phyloP scores from a whole-genome alignment of 768 basidiomycete species.

The Leccinellum albellum region DNA sequence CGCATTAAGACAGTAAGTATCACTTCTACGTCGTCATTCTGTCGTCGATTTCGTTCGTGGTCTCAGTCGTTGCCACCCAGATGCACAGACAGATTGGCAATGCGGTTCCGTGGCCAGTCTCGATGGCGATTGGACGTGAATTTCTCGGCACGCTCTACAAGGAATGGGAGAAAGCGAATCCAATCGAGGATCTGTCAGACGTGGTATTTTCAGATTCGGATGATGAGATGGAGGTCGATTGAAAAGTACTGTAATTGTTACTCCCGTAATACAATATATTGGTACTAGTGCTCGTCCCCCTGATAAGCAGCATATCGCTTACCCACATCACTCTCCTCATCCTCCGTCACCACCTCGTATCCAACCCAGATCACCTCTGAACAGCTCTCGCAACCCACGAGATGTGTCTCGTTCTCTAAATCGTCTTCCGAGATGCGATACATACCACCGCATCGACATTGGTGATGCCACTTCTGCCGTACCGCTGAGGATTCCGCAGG shows the following conservation, averaged over 20 bases:
- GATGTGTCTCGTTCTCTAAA: constrained; percentile 69
- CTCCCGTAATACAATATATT: no score
- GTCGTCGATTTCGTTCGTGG: neutral
- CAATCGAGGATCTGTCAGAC: constrained; percentile 21
- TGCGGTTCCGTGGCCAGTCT: constrained; percentile 68
- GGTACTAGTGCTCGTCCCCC: no score
- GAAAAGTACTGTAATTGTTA: neutral
- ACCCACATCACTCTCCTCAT: constrained; percentile 6
- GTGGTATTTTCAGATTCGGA: constrained; percentile 26
- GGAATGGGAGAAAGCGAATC: constrained; percentile 42
- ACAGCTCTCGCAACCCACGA: constrained; percentile 69
- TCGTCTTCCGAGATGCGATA: constrained; percentile 56
- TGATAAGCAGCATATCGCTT: neutral
- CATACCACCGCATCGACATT: constrained; percentile 70
- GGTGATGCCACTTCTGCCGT: constrained; percentile 46
- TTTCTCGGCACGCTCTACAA: constrained; percentile 50
- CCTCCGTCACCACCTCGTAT: constrained; percentile 52
- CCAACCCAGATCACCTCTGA: constrained; percentile 87
- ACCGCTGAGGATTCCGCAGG: constrained; percentile 24
- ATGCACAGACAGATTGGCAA: constrained; percentile 83
- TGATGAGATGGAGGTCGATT: constrained; percentile 32
- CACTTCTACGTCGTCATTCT: no score
- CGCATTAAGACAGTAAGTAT: constrained; percentile 58
- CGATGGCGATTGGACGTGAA: constrained; percentile 60
- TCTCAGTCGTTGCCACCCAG: constrained; percentile 31